Evolutionary conservation across 1,139 yeast genomes (phyloP), one percentile per base, ranked within the genome.

Genomic region (Tardiomyces digboiensis): DNA sequence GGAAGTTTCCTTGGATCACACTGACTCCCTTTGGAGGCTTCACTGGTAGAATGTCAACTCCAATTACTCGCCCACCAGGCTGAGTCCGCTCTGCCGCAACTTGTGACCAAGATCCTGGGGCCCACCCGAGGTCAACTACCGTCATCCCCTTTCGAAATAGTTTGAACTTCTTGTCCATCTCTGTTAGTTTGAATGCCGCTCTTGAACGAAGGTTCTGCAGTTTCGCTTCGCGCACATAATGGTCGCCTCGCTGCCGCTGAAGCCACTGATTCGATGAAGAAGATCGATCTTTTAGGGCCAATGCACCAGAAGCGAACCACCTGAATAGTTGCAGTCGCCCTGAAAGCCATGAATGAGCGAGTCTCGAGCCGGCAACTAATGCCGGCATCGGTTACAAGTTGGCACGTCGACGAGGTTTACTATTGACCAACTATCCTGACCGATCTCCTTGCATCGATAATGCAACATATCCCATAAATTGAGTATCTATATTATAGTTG

Each of bases 71-170:
- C 14, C 96, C 89, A 19, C 68, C 66, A 2, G 75, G 70, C 14
- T 69, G 61, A 12, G 85, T 74, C 38, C 75, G 64, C 39, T 76
- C 78, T 6, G 76, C 75, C 0, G 95, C 82, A 26, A 84, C 93
- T 52, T 81, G 86, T 12, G 89, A 74, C 98, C 98, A 91, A 29
- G 95, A 89, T 0, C 98, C 98, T 0, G 98, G 98, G 0, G 95
- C 95, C 60, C 75, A 91, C 1, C 98, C 98, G 42, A 91, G 68
- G 64, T 91, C 98, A 3, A 91, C 78, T 0, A 91, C 82, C 44
- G 82, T 78, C 53, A 66, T 70, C 8, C 71, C 70, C 7, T 74
- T 70, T 45, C 66, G 66, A 60, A 91, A 80, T 2, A 91, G 50
- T 22, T 68, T 65, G 62, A 71, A 82, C 56, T 75, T 78, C 23